phyloP scores from a whole-genome alignment of 2,329 filamentous ascomycete genomes.

The Colletotrichum sp. region DNA sequence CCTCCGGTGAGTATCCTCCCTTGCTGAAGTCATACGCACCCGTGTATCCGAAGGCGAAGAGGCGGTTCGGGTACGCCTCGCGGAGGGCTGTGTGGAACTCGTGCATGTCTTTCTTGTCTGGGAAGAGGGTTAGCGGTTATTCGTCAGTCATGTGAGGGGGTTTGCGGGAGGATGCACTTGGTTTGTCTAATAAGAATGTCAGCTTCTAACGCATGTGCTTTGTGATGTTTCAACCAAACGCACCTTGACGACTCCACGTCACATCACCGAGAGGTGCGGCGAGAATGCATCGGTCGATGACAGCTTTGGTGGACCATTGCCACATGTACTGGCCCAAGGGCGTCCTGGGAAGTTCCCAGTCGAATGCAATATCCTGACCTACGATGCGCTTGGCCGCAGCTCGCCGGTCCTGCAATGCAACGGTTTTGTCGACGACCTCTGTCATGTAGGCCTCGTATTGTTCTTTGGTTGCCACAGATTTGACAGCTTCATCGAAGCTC shows the following conservation, averaged over 20 bases:
- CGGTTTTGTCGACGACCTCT: slow-evolving; percentile 24
- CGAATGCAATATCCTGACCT: slow-evolving; percentile 30
- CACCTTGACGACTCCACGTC: slow-evolving; percentile 34
- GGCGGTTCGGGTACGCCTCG: slow-evolving; percentile 35
- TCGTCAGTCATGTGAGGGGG: not conserved
- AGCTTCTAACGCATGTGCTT: not conserved
- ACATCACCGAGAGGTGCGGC: slow-evolving; percentile 40
- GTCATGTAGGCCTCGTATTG: slow-evolving; percentile 30
- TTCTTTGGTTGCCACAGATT: slow-evolving; percentile 25
- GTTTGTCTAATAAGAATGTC: not conserved
- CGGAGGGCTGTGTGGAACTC: slow-evolving; percentile 39
- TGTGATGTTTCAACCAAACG: not conserved
- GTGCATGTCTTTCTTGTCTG: slow-evolving; percentile 38
- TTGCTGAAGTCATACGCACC: slow-evolving; percentile 38
- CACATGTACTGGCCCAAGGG: slow-evolving; percentile 39
- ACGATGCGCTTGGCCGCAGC: not conserved
- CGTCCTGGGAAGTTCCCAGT: slow-evolving; percentile 40
- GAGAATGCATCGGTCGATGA: slow-evolving; percentile 35
- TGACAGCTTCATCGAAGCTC: slow-evolving; percentile 40
- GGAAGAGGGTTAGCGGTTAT: slow-evolving; percentile 27
- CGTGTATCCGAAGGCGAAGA: slow-evolving; percentile 44
- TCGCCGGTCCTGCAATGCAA: not conserved
- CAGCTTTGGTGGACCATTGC: slow-evolving; percentile 31
- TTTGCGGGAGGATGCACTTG: not conserved
- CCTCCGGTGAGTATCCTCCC: slow-evolving; percentile 35